phyloP scores from a whole-genome alignment of 345 rosid genomes.

The Dipteronia sinensis region DNA sequence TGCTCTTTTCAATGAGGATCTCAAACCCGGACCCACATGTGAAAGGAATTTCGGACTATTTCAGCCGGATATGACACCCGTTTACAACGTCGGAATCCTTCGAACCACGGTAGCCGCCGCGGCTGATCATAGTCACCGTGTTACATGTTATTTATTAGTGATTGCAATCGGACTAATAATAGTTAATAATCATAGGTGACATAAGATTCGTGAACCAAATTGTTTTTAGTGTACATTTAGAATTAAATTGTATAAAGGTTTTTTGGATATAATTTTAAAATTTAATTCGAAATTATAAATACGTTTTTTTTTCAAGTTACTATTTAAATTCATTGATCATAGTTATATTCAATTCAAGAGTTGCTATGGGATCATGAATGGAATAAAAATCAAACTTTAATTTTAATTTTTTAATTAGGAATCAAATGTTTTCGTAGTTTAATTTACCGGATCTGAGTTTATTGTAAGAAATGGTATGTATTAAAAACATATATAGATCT shows the following conservation, averaged over 20 bases:
- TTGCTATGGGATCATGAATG: no score
- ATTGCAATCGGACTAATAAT: slow-evolving; percentile 35
- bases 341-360: no score
- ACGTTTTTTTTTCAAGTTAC: no score
- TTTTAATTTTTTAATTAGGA: no score
- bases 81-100: slow-evolving; percentile 69
- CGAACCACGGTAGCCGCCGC: slow-evolving; percentile 68
- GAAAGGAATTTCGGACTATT: slow-evolving; percentile 83
- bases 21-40: slow-evolving; percentile 68
- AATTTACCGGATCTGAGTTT: no score
- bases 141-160: slow-evolving; percentile 35
- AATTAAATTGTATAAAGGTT: neutral
- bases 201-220: neutral
- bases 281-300: no score
- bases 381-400: no score
- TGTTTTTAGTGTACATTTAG: neutral
- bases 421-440: no score
- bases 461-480: neutral
- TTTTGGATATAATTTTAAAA: neutral
- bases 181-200: slow-evolving; percentile 17
- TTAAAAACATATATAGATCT: no score
- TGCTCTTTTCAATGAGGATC: slow-evolving; percentile 82
- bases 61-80: slow-evolving; percentile 64
- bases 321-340: no score
- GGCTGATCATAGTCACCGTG: slow-evolving; percentile 22